Percentiles rank a stretch among this genome's conserved stretches.
phyloP scores from a whole-genome alignment of 2,329 filamentous ascomycete genomes.

The Lecanicillium sp. region DNA sequence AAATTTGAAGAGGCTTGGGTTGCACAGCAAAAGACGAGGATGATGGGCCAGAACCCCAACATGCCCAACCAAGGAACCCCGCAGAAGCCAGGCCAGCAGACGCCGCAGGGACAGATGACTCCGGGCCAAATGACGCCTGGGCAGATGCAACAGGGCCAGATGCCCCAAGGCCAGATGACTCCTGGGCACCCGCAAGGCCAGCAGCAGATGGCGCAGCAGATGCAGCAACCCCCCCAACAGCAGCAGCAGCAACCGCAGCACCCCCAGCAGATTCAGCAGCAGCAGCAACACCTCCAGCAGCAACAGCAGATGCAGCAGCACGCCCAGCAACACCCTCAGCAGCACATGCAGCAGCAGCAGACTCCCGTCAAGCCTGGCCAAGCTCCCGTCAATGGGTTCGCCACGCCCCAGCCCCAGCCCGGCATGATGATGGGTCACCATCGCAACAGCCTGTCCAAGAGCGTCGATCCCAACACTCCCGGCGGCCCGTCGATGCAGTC shows the following conservation, averaged over 20 bases:
- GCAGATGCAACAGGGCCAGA: conserved; percentile 31
- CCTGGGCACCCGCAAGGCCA: not conserved
- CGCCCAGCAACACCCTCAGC: conserved; percentile 2
- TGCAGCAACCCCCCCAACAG: conserved; percentile 23
- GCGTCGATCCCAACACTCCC: conserved; percentile 35
- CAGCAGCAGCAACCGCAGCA: conserved; percentile 33
- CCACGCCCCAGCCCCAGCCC: conserved; percentile 27
- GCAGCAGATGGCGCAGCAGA: conserved; percentile 25
- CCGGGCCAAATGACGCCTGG: conserved; percentile 33
- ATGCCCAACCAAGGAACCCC: conserved; percentile 18
- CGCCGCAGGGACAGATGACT: conserved; percentile 28
- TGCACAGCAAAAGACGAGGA: conserved; percentile 48
- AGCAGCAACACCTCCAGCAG: conserved; percentile 26
- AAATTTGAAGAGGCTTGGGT: conserved; percentile 69
- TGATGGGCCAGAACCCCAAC: conserved; percentile 45
- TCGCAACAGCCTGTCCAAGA: conserved; percentile 47
- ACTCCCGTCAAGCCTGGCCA: conserved; percentile 38
- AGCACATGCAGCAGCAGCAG: conserved; percentile 6
- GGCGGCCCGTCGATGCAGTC: conserved; percentile 16
- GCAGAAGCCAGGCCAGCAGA: conserved; percentile 35
- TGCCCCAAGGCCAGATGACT: conserved; percentile 25
- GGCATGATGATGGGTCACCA: conserved; percentile 32
- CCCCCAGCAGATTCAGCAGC: conserved; percentile 19
- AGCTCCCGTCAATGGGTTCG: conserved; percentile 31
- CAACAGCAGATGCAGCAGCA: conserved; percentile 15